These are phyloP conservation scores for Lentinula guzmanii DNA, from an alignment of 768 basidiomycete genomes.

Conservation along the genomic window DNA sequence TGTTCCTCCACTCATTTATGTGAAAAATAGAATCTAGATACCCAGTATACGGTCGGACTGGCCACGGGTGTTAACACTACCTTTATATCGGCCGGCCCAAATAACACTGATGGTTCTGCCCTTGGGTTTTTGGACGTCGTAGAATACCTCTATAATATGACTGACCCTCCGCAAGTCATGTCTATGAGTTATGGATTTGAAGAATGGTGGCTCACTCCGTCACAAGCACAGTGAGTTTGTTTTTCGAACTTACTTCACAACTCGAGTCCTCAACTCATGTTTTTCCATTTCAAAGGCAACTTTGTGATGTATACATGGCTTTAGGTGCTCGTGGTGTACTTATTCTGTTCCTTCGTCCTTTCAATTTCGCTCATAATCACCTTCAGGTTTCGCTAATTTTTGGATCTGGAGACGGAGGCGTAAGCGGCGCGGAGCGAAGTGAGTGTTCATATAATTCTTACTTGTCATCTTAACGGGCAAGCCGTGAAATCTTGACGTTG, in stretches of 20 bases:
- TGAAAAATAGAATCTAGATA: conserved; percentile 10
- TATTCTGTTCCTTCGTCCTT: conserved; percentile 23
- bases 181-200: conserved; percentile 6
- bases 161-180: conserved; percentile 5
- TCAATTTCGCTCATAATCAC: not conserved
- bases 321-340: conserved; percentile 45
- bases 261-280: not conserved
- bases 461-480: too few relatives aligned
- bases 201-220: conserved; percentile 4
- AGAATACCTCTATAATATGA: conserved; percentile 3
- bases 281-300: not conserved
- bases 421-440: conserved; percentile 18
- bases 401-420: conserved; percentile 39
- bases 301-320: conserved; percentile 11
- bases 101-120: conserved; percentile 11
- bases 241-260: not conserved
- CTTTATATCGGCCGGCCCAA: conserved; percentile 18
- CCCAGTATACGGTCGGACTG: conserved; percentile 20
- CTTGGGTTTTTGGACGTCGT: conserved; percentile 14
- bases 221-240: not conserved
- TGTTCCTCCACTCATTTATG: not conserved
- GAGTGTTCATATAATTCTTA: not conserved
- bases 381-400: not conserved
- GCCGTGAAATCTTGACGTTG: too few relatives aligned
- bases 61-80: conserved; percentile 18